Base-by-base conservation (phyloP, 192 early-diverging fungal species). In the Backusella mclennaniae region DNA sequence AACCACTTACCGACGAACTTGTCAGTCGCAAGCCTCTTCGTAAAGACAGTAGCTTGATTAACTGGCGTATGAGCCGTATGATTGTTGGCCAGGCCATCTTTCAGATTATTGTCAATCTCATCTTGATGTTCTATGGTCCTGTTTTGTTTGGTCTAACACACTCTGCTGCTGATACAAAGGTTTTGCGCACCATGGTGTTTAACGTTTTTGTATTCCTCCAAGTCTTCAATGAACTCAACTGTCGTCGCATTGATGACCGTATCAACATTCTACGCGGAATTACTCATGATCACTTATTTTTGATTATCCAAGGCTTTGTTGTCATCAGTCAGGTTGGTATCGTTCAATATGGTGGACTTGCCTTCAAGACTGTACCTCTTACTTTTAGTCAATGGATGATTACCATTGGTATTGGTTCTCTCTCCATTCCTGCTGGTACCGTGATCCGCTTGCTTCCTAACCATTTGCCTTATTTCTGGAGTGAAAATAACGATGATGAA, bases 201-300 rank as follows among this genome's bases (percentile, higher is more conserved):
- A 98, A 98, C 85, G 82, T 91, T 4, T 98, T 97, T 87, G 95
- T 98, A 19, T 96, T 96, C 83, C 88, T 95, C 59, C 96, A 98
- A 84, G 87, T 97, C 19, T 97, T 98, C 82, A 98, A 98, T 84
- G 93, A 96, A 79, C 84, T 98, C 85, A 98, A 98, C 87, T 94
- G 92, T 75, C 89, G 93, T 46, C 87, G 90, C 44, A 96, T 98
- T 79, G 85, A 88, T 68, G 87, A 92, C 75, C 88, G 84, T n/a
- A 72, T 91, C 69, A 98, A 98, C 76, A 87, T 99, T 33, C 96
- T 99, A 85, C 87, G 89, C 71, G 91, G 94, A 82, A 86, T 98
- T 77, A 80, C 83, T 71, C 76, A 87, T 68, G 96, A 99, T 85
- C 84, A 85, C 38, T 88, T 92, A 72, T 98, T 99, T 80, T 77